A percentile compares a stretch with the other conserved stretches of the same genome.
Conservation (phyloP, 1,284 basidiomycete species). For the Puccinia brachypodii region DNA sequence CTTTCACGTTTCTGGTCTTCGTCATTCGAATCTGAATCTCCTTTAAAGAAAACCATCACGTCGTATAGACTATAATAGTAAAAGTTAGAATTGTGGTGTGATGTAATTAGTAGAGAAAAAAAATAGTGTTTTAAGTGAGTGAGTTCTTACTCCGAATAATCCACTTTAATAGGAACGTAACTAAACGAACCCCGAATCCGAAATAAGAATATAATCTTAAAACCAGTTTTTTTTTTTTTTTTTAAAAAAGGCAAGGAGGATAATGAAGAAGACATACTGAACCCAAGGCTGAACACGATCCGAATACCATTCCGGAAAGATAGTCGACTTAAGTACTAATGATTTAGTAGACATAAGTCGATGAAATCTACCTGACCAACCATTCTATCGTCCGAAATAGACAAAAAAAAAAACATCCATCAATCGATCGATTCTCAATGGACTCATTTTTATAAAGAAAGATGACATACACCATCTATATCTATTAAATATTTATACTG, state of each 20-base stretch:
- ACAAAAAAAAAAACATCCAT: neutral
- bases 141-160: conserved; percentile 43
- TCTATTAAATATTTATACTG: conserved; percentile 56
- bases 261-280: conserved; percentile 50
- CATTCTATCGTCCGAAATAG: conserved; percentile 20
- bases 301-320: conserved; percentile 55
- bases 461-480: conserved; percentile 53
- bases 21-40: neutral
- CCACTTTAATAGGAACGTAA: conserved; percentile 46
- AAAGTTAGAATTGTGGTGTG: neutral
- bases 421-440: neutral
- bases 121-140: neutral
- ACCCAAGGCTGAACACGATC: conserved; percentile 54
- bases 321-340: conserved; percentile 53
- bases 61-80: conserved; percentile 29
- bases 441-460: neutral
- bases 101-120: neutral
- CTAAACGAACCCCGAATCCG: neutral
- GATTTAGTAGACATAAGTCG: conserved; percentile 54
- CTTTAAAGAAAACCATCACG: conserved; percentile 41
- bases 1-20: neutral
- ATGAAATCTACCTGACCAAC: conserved; percentile 53
- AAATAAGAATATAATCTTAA: too few relatives aligned
- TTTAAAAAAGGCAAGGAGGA: neutral
- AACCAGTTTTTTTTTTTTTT: neutral